A percentile compares a stretch with the other conserved stretches of the same genome.
Evolutionary conservation across 176 grass and related monocot species (phyloP).

Genomic region (Oryza meyeriana): DNA sequence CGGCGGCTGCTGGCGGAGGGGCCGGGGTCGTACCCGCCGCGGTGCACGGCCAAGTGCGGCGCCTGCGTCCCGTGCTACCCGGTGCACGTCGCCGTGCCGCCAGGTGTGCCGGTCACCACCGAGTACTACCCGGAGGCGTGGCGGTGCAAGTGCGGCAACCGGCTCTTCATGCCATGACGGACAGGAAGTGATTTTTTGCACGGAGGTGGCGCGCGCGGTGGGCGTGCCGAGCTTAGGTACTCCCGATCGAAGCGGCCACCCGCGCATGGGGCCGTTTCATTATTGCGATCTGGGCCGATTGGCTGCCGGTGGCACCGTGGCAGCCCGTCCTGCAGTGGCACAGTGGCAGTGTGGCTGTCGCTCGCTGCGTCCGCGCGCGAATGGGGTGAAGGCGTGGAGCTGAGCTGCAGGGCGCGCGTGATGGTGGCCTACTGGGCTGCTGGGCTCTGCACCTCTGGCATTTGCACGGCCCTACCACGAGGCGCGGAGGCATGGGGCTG

Average conservation of each 20-base stretch:
- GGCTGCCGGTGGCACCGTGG: not conserved
- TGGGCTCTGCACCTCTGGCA: conserved; percentile 6
- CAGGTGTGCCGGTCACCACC: conserved; percentile 64
- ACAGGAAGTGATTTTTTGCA: no score
- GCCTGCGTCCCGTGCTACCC: conserved; percentile 69
- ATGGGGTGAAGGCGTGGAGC: not conserved
- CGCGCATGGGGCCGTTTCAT: not conserved
- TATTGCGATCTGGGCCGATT: conserved; percentile 19
- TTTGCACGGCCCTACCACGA: conserved; percentile 49
- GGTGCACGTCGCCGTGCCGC: conserved; percentile 78
- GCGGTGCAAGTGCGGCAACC: conserved; percentile 85
- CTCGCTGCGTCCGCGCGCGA: conserved; percentile 10
- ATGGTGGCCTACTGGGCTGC: conserved; percentile 29
- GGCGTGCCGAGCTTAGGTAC: not conserved
- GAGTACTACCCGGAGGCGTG: conserved; percentile 94
- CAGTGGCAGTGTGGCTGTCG: conserved; percentile 3
- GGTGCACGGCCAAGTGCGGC: conserved; percentile 70
- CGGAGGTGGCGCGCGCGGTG: not conserved
- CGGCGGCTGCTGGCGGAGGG: conserved; percentile 35
- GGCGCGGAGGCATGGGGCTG: not conserved
- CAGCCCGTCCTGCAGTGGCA: not conserved
- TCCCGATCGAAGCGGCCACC: not conserved
- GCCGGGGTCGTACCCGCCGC: conserved; percentile 75
- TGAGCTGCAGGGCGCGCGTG: conserved; percentile 12
- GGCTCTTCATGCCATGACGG: conserved; percentile 70